These are phyloP conservation scores for Xylaria cubensis DNA, from an alignment of 495 filamentous ascomycete species.

Conservation along the genomic window DNA sequence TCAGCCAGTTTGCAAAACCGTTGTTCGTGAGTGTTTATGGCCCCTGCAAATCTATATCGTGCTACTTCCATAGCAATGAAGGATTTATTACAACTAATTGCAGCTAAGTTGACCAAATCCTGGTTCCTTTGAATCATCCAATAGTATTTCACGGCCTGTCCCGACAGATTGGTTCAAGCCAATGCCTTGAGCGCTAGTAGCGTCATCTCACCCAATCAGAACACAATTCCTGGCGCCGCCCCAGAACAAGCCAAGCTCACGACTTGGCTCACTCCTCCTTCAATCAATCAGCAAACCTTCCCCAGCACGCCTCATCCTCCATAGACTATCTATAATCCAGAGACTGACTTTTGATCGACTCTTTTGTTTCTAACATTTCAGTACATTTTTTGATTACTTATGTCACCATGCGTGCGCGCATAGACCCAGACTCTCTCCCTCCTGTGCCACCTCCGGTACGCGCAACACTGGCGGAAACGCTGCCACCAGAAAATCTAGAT, in stretches of 20 bases:
- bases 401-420: conserved; percentile 1
- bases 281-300: not conserved
- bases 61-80: not conserved
- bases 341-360: not conserved
- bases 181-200: not conserved
- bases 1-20: not conserved
- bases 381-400: not conserved
- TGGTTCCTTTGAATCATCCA: no score
- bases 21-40: not conserved
- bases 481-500: conserved; percentile 15
- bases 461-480: conserved; percentile 5
- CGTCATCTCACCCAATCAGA: not conserved
- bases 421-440: not conserved
- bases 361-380: not conserved
- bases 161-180: no score
- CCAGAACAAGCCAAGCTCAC: not conserved
- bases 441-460: conserved; percentile 2
- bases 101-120: no score
- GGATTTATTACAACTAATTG: not conserved
- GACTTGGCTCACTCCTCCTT: not conserved
- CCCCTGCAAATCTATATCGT: not conserved
- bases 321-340: not conserved
- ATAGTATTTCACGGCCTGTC: no score
- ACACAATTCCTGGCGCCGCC: not conserved
- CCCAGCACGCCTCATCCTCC: not conserved